A percentile compares a stretch with the other conserved stretches of the same genome.
Evolutionary conservation across 2,329 filamentous ascomycete species (phyloP).

Genomic region (Fusarium avenaceum): DNA sequence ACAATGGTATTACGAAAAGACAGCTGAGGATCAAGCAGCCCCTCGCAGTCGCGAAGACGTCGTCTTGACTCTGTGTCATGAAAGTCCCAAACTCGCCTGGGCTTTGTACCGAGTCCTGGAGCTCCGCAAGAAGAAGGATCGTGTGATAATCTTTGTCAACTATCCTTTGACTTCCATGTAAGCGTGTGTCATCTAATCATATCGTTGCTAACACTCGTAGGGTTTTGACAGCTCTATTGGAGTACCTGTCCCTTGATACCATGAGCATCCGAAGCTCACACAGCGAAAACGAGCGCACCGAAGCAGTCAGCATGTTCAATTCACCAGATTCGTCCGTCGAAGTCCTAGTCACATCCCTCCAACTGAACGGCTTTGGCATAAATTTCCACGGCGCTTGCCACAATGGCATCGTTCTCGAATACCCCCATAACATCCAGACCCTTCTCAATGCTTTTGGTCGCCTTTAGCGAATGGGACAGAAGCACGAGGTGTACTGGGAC

Average conservation of each 20-base stretch:
- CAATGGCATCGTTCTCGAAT: slow-evolving; percentile 2
- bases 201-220: background rate
- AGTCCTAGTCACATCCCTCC: background rate
- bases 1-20: background rate
- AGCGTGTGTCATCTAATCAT: background rate
- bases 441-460: slow-evolving; percentile 1
- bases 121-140: background rate
- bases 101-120: background rate
- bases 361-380: background rate
- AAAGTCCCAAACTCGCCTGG: background rate
- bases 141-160: background rate
- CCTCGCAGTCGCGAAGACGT: background rate
- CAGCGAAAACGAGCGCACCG: background rate
- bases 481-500: background rate
- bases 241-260: too few species aligned
- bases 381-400: background rate
- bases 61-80: background rate
- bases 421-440: background rate
- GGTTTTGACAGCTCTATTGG: background rate
- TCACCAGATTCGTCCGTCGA: fast-evolving
- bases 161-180: background rate
- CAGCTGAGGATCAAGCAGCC: too few species aligned
- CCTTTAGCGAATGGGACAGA: background rate
- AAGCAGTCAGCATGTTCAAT: background rate
- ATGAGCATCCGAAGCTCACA: background rate